Evolutionary conservation across 768 basidiomycete genomes (phyloP).

Genomic region (Russula sp.): DNA sequence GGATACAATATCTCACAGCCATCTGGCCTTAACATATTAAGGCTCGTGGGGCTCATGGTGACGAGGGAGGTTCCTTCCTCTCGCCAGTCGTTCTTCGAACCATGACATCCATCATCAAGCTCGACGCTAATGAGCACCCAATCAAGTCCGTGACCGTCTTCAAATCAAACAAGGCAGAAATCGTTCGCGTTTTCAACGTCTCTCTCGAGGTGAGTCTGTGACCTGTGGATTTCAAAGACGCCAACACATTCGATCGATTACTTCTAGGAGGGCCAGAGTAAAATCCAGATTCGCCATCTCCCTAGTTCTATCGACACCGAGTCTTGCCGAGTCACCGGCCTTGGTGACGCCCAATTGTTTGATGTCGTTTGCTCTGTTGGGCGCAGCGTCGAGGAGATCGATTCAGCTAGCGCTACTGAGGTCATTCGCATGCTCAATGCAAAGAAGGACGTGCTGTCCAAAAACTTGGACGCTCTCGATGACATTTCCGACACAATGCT

Average conservation of each 20-base stretch:
- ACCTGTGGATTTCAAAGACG: neutral
- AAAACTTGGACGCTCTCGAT: constrained; percentile 36
- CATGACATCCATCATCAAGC: constrained; percentile 11
- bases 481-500: constrained; percentile 40
- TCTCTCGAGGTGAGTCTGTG: constrained; percentile 42
- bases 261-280: constrained; percentile 46
- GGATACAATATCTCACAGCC: neutral
- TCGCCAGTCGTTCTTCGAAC: neutral
- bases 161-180: constrained; percentile 50
- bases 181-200: constrained; percentile 46
- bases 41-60: neutral
- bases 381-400: constrained; percentile 23
- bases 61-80: neutral
- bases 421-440: constrained; percentile 28
- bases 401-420: constrained; percentile 26
- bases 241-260: neutral
- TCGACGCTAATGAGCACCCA: constrained; percentile 33
- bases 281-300: constrained; percentile 45
- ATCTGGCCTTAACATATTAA: neutral
- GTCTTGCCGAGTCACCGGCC: constrained; percentile 48
- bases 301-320: constrained; percentile 46
- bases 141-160: constrained; percentile 54
- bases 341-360: constrained; percentile 43
- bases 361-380: constrained; percentile 48
- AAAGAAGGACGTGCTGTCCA: constrained; percentile 34